Percentiles rank a stretch among this genome's conserved stretches.
These are phyloP conservation scores for Termitomyces sp. DNA, from an alignment of 768 basidiomycete species.

Conservation along the genomic window DNA sequence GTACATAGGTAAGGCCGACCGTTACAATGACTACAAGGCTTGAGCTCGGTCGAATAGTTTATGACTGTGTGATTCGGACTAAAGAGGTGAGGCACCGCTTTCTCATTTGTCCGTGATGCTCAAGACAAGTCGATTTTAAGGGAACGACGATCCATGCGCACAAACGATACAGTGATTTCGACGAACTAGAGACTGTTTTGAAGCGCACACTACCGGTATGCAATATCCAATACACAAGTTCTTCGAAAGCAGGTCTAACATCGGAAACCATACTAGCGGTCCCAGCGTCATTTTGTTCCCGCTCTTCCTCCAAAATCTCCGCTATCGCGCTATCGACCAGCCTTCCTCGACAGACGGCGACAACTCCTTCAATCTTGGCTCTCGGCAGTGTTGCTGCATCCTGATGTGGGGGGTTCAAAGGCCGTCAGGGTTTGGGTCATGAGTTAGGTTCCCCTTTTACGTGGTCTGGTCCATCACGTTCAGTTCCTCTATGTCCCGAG, in stretches of 20 bases:
- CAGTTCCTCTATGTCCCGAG: too few species aligned
- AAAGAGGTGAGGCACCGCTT: constrained; percentile 38
- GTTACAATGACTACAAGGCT: neutral
- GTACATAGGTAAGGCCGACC: constrained; percentile 47
- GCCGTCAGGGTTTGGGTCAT: constrained; percentile 62
- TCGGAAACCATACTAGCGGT: neutral
- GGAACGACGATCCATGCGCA: constrained; percentile 60
- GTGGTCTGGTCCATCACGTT: neutral
- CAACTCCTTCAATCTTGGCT: constrained; percentile 64
- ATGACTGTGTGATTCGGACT: constrained; percentile 65
- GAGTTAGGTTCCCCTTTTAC: constrained; percentile 19
- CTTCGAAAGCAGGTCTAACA: neutral
- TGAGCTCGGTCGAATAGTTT: constrained; percentile 34
- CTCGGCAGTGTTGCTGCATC: constrained; percentile 56
- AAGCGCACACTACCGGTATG: constrained; percentile 48
- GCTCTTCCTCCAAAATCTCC: constrained; percentile 65
- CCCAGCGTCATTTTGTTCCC: constrained; percentile 47
- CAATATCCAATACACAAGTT: neutral
- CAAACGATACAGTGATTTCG: constrained; percentile 66
- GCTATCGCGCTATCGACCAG: constrained; percentile 58
- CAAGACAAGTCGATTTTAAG: constrained; percentile 20
- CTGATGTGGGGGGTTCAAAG: constrained; percentile 60
- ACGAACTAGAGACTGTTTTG: constrained; percentile 43
- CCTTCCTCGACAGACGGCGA: constrained; percentile 61
- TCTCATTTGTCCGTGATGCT: neutral